These are phyloP conservation scores for Colletotrichum sp. DNA, from an alignment of 2,329 filamentous ascomycete species.

Conservation along the genomic window DNA sequence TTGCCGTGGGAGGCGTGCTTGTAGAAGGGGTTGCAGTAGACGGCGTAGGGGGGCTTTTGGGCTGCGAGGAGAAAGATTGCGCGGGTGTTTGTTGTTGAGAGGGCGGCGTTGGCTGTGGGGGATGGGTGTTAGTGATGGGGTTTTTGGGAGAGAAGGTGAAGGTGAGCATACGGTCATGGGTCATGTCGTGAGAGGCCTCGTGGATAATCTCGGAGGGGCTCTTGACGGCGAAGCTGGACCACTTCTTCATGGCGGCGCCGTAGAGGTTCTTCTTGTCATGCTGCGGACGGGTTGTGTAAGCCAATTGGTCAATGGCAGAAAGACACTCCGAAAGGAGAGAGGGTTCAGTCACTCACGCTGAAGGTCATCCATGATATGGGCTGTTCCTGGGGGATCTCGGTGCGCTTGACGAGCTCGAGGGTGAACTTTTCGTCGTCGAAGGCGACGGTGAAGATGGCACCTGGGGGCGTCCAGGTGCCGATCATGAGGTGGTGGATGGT, in stretches of 20 bases:
- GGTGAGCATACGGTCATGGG: slow-evolving; percentile 68
- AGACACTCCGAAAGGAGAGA: not conserved
- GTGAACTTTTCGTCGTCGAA: slow-evolving; percentile 85
- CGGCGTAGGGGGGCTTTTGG: slow-evolving; percentile 76
- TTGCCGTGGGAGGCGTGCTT: slow-evolving; percentile 82
- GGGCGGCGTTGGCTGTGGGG: slow-evolving; percentile 66
- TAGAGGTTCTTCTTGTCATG: slow-evolving; percentile 86
- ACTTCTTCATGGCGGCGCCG: slow-evolving; percentile 92
- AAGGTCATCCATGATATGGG: slow-evolving; percentile 96
- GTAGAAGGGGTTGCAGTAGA: slow-evolving; percentile 93
- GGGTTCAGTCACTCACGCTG: slow-evolving; percentile 61
- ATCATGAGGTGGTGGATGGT: slow-evolving; percentile 87
- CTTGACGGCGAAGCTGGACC: slow-evolving; percentile 81
- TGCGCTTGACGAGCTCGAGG: slow-evolving; percentile 78
- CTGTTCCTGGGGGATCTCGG: slow-evolving; percentile 80
- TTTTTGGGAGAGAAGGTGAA: not conserved
- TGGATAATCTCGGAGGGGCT: slow-evolving; percentile 79
- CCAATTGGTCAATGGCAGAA: not conserved
- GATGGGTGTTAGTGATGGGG: slow-evolving; percentile 4
- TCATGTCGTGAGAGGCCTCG: slow-evolving; percentile 75
- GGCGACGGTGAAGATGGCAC: slow-evolving; percentile 86
- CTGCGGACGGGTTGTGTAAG: slow-evolving; percentile 45
- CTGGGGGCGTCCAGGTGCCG: slow-evolving; percentile 89
- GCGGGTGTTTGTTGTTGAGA: slow-evolving; percentile 77
- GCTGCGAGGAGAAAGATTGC: slow-evolving; percentile 89